Evolutionary conservation across 2,329 filamentous ascomycete species (phyloP), one percentile per base, ranked within the genome.

Genomic region (Ascochyta clinopodiicola): DNA sequence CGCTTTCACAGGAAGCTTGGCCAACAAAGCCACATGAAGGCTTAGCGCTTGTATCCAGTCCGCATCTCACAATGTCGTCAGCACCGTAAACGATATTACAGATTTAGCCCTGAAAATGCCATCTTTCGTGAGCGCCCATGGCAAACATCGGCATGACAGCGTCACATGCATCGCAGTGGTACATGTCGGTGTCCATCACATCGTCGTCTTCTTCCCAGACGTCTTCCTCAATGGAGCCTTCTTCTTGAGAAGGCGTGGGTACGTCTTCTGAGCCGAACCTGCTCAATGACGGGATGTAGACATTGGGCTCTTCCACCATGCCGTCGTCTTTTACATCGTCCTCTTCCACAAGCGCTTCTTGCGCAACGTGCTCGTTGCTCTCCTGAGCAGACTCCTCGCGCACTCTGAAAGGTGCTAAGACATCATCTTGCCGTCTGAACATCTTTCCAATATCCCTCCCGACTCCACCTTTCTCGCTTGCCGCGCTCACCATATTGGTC

Each of bases 371-470:
- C 6, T 6, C 3, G 4, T 5, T 8, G 12, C 21, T 8, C 7
- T 2, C 31, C 17, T 42, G 43, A 31, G 10, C 24, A n/a, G 36
- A 24, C 25, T 42, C 31, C 2, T 47, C 27, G 19, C 32, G 43
- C 32, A 48, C 32, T 35, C 39, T 29, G 39, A 48, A 52, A 2
- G 48, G 86, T 57, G 82, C 86, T 50, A 92, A 77, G 27, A 86
- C 83, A 39, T 86, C 82, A 44, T 91, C 87, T 70, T 96, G 92
- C 50, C 81, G 82, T 67, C 80, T 86, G 72, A 97, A 96, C 92
- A 97, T 96, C 67, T 81, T 84, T 1, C 84, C 83, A 62, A 97
- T 96, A 67, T 96, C 88, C 60, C 89, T 82, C 1, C 90, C 91
- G 12, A 68, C 73, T 0, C 77, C 78, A 21, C 73, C 76, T 62